phyloP scores from a whole-genome alignment of 1,284 basidiomycete species.

The Thelephora terrestris region DNA sequence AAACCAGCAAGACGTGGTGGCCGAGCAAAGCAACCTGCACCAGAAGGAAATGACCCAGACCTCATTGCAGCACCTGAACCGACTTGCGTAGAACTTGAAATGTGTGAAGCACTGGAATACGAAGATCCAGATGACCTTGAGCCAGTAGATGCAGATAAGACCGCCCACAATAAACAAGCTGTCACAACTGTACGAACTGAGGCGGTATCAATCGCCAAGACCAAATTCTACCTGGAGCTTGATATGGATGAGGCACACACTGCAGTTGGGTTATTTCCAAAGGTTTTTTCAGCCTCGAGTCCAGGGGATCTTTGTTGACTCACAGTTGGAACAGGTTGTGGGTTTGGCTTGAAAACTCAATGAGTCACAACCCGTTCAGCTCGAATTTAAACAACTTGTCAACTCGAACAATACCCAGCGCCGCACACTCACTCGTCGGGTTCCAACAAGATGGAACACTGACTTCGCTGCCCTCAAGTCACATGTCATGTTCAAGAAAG shows the following conservation, averaged over 20 bases:
- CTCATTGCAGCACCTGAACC: too few species aligned
- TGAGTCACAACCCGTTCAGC: neutral
- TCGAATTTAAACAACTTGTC: neutral
- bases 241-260: neutral
- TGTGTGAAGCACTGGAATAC: too few species aligned
- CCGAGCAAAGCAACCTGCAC: neutral
- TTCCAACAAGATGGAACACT: slow-evolving; percentile 16
- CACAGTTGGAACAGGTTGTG: neutral
- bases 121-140: too few species aligned
- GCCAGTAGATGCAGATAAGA: too few species aligned
- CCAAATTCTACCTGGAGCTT: neutral
- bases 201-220: neutral
- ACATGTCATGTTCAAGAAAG: slow-evolving; percentile 9
- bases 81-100: too few species aligned
- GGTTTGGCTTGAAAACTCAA: neutral
- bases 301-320: neutral
- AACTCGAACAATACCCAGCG: neutral
- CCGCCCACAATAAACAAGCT: neutral
- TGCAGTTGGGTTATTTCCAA: slow-evolving; percentile 1
- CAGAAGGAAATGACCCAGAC: neutral
- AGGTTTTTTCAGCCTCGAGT: neutral
- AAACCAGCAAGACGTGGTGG: neutral
- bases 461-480: slow-evolving; percentile 12
- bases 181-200: neutral
- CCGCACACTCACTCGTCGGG: slow-evolving; percentile 8